Percentiles rank a stretch among this genome's conserved stretches.
phyloP scores from a whole-genome alignment of 2,329 filamentous ascomycete species.

The Curvularia lunata region DNA sequence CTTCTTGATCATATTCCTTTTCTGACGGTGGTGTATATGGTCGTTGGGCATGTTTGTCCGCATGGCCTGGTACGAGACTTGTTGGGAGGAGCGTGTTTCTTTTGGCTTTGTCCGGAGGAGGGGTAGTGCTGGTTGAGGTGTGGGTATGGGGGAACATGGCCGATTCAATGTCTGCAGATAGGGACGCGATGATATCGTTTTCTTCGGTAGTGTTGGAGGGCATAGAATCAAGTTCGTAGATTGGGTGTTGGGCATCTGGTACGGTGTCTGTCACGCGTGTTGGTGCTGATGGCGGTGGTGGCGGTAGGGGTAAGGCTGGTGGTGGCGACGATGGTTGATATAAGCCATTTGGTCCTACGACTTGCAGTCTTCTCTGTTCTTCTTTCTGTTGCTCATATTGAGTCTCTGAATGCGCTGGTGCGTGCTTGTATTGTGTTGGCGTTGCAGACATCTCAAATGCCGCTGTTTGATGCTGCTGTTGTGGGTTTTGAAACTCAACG shows the following conservation, averaged over 20 bases:
- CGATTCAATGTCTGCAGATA: conserved; percentile 26
- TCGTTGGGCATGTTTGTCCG: not conserved
- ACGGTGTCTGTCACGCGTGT: not conserved
- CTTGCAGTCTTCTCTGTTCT: conserved; percentile 4
- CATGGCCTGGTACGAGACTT: not conserved
- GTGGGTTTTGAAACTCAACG: not conserved
- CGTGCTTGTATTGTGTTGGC: not conserved
- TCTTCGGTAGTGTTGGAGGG: conserved; percentile 10
- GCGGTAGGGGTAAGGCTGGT: not conserved
- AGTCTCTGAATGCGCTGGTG: not conserved
- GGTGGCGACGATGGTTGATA: conserved; percentile 1
- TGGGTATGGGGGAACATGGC: conserved; percentile 2
- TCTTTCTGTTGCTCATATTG: not conserved
- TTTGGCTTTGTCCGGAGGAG: not conserved
- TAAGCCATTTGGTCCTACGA: conserved; percentile 13
- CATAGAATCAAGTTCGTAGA: not conserved
- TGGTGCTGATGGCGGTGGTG: not conserved
- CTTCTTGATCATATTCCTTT: too few relatives aligned
- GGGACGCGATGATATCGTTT: conserved; percentile 23
- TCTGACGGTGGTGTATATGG: not conserved
- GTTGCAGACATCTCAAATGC: conserved; percentile 4
- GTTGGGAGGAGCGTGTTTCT: not conserved
- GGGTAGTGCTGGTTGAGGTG: not conserved
- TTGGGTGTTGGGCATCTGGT: not conserved
- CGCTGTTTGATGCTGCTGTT: not conserved